Conservation (phyloP, 345 rosid genomes). For the Eucalyptus pauciflora region DNA sequence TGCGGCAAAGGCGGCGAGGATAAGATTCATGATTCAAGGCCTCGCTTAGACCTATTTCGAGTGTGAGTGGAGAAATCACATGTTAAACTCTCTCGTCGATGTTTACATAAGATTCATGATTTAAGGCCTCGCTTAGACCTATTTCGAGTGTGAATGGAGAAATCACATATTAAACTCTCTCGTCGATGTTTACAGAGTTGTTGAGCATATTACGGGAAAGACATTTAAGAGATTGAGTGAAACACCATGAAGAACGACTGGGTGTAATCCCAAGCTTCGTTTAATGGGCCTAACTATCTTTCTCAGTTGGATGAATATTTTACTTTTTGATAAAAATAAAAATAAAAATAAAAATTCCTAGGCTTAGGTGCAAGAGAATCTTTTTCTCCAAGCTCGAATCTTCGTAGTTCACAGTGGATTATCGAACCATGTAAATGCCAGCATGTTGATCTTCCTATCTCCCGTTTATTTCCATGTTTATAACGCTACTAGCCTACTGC, state of each 20-base stretch:
- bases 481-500: not conserved
- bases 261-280: not conserved
- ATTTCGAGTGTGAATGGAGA: not conserved
- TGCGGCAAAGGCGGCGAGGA: not conserved
- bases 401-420: not conserved
- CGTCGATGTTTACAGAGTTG: not conserved
- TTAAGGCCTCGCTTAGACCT: not conserved
- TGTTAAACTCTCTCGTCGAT: not conserved
- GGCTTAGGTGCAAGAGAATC: not conserved
- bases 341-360: rapidly evolving
- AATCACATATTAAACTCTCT: not conserved
- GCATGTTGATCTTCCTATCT: not conserved
- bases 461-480: not conserved
- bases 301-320: not conserved
- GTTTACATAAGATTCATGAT: not conserved
- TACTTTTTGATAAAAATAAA: not conserved
- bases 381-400: not conserved
- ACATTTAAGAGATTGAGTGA: not conserved
- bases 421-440: not conserved
- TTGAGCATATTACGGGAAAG: not conserved
- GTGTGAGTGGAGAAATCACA: not conserved
- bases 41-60: not conserved
- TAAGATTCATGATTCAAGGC: not conserved
- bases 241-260: rapidly evolving
- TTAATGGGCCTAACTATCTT: not conserved